phyloP scores from a whole-genome alignment of 1,139 yeast genomes.

The Hyphopichia fennica region DNA sequence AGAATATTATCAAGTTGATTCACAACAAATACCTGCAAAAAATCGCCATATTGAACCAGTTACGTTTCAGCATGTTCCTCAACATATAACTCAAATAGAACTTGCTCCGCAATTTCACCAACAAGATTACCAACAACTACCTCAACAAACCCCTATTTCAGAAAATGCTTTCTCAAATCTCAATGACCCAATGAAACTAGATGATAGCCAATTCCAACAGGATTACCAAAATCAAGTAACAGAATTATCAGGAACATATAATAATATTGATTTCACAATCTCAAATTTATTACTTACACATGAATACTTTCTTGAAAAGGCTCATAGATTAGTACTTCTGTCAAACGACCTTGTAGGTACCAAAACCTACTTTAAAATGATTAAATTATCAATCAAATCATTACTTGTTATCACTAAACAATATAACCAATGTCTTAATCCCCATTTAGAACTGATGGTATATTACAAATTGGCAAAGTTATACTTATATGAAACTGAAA shows the following conservation, averaged over 20 bases:
- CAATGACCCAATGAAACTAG: not conserved
- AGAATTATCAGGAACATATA: not conserved
- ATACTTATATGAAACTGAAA: constrained; percentile 41
- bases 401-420: constrained; percentile 29
- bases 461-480: constrained; percentile 36
- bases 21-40: no score
- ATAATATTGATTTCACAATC: constrained; percentile 8
- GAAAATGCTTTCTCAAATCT: not conserved
- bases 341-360: constrained; percentile 17
- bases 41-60: no score
- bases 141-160: not conserved
- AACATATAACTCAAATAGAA: not conserved
- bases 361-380: constrained; percentile 29
- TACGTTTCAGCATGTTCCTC: not conserved
- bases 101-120: not conserved
- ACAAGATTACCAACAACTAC: not conserved
- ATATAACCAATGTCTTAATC: constrained; percentile 26
- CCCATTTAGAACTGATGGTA: constrained; percentile 29
- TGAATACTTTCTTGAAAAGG: constrained; percentile 22
- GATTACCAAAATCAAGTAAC: not conserved
- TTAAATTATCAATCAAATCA: constrained; percentile 41
- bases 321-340: constrained; percentile 20
- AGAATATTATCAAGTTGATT: no score
- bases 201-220: not conserved
- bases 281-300: constrained; percentile 18